Evolutionary conservation across 2,329 filamentous ascomycete genomes (phyloP), one percentile per base, ranked within the genome.

Genomic region (Diaporthe sp.): DNA sequence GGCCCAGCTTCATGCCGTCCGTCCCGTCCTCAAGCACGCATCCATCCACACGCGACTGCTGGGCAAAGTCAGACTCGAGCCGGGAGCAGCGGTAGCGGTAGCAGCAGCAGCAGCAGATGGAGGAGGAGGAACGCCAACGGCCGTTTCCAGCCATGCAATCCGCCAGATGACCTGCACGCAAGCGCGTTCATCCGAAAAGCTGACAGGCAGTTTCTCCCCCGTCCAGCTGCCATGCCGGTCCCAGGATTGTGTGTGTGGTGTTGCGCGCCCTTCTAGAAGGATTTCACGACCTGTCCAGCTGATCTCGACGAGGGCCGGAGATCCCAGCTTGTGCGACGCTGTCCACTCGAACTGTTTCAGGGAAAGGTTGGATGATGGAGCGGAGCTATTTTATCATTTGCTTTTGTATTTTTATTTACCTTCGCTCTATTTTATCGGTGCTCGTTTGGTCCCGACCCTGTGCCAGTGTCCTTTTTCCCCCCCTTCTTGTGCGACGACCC

Each of bases 191-290:
- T 57, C 44, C 49, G 42, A 71, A 62, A 28, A 28, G 57, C 65
- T 75, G 73, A 61, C 44, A 58, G 53, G 42, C 17, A 34, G 58
- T 49, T 58, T 25, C 44, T 31, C 44, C 44, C 7, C 44, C 44
- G 51, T 34, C 51, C 67, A 58, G 39, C 51, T 71, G 62, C 62
- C 62, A n/a, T 68, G 31, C 31, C 31, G 22, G 62, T 37, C n/a
- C 62, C 62, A 17, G 46, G 34, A 31, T 34, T 9, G 34, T 61
- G 37, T 42, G 28, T 42, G 28, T 39, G 65, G 19, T 68, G 34
- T n/a, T 17, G 57, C 25, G 28, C 37, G 34, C 12, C 74, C 74
- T 76, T 76, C 74, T 74, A 72, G 55, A 76, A 68, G 57, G 44
- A 57, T 70, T 55, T 67, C n/a, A 53, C 55, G 57, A 53, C 25